A percentile compares a stretch with the other conserved stretches of the same genome.
Evolutionary conservation across 2,329 filamentous ascomycete species (phyloP).

Genomic region (Fusarium circinatum): DNA sequence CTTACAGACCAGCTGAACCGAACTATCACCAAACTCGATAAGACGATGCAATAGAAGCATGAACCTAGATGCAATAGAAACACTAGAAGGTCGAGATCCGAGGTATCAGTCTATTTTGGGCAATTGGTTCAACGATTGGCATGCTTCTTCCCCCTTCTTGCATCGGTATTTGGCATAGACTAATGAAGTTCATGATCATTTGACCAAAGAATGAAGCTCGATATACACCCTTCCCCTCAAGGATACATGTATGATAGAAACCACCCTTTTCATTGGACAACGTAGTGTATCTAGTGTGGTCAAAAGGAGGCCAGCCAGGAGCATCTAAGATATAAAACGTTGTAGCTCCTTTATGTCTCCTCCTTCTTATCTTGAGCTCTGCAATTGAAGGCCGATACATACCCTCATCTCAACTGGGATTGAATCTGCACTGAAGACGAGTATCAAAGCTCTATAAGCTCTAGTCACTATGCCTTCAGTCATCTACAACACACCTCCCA

Average conservation of each 20-base stretch:
- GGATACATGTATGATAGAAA: not conserved
- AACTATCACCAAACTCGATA: not conserved
- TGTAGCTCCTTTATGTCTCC: not conserved
- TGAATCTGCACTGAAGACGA: not conserved
- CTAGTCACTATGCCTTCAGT: constrained; percentile 5
- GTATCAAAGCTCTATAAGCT: not conserved
- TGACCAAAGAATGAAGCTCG: not conserved
- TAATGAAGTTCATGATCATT: not conserved
- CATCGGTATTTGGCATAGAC: not conserved
- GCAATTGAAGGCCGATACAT: not conserved
- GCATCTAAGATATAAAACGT: not conserved
- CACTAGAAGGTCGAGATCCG: not conserved
- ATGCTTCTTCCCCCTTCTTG: not conserved
- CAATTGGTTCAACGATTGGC: not conserved
- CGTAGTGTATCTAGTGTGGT: not conserved
- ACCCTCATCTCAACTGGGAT: not conserved
- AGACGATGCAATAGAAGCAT: not conserved
- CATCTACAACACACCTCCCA: not conserved
- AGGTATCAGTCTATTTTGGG: not conserved
- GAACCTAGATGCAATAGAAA: not conserved
- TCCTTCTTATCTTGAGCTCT: not conserved
- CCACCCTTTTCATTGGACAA: not conserved
- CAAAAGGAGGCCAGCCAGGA: too few species aligned
- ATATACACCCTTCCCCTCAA: not conserved
- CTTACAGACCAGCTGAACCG: constrained; percentile 4